These are phyloP conservation scores for Russula vinacea DNA, from an alignment of 768 basidiomycete species.

Conservation along the genomic window DNA sequence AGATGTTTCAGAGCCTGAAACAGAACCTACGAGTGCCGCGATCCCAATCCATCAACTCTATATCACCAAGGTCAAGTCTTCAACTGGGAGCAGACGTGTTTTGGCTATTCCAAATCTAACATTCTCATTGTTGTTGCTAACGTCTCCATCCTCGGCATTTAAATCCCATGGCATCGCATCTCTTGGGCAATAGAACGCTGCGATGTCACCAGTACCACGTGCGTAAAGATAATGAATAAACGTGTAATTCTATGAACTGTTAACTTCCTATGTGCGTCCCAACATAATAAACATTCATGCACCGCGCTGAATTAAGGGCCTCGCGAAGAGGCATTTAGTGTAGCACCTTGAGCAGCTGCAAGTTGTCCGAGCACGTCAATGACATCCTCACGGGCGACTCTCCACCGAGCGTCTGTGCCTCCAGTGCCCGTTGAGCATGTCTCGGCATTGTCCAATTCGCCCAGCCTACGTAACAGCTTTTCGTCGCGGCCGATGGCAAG, in stretches of 20 bases:
- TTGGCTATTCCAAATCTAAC: too few relatives aligned
- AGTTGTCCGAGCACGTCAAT: conserved; percentile 39
- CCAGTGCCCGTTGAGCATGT: conserved; percentile 66
- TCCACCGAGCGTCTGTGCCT: conserved; percentile 81
- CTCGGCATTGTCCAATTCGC: conserved; percentile 67
- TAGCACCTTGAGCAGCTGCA: conserved; percentile 25
- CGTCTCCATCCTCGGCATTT: neutral
- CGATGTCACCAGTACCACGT: neutral
- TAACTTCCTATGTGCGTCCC: neutral
- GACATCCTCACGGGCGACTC: conserved; percentile 42
- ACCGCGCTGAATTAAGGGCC: neutral
- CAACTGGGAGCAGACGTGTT: too few relatives aligned
- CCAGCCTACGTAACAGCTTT: conserved; percentile 69
- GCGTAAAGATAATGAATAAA: neutral
- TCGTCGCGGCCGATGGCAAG: conserved; percentile 73
- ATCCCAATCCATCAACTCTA: too few relatives aligned
- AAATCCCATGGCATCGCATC: neutral
- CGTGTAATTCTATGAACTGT: neutral
- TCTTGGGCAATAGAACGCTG: neutral
- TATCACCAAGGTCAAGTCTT: too few relatives aligned
- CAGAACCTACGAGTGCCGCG: neutral
- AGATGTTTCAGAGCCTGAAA: neutral
- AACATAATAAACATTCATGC: neutral
- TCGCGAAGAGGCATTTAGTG: neutral
- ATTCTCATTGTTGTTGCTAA: too few relatives aligned